These are phyloP conservation scores for Escallonia rubra DNA, from an alignment of 129 eudicot species.

Conservation along the genomic window DNA sequence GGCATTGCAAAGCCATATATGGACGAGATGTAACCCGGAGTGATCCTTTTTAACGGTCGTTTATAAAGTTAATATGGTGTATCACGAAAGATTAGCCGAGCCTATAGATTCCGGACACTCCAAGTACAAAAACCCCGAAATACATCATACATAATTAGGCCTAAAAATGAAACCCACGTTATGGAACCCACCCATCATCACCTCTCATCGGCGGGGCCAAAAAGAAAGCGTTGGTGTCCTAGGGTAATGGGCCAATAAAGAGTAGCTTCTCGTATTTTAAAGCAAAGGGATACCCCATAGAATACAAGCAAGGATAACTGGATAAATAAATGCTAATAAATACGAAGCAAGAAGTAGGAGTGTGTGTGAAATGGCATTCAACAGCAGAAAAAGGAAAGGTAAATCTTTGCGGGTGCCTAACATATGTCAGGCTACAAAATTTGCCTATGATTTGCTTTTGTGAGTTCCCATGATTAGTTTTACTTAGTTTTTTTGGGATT, in stretches of 20 bases:
- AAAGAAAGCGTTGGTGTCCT: background rate
- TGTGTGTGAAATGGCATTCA: background rate
- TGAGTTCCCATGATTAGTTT: slow-evolving; percentile 24
- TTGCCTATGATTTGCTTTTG: slow-evolving; percentile 17
- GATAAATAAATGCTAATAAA: background rate
- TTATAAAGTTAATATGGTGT: too few relatives aligned
- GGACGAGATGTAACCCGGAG: too few relatives aligned
- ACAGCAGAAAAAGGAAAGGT: slow-evolving; percentile 8
- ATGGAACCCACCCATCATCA: background rate
- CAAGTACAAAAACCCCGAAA: too few relatives aligned
- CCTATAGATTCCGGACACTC: too few relatives aligned
- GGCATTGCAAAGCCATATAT: too few relatives aligned
- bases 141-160: background rate
- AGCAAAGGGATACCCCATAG: too few relatives aligned
- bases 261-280: background rate
- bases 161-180: background rate
- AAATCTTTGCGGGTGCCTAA: background rate
- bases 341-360: background rate
- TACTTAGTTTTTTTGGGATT: slow-evolving; percentile 14
- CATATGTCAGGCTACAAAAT: slow-evolving; percentile 13
- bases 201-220: background rate
- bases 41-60: too few relatives aligned
- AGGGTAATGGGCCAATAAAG: background rate
- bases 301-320: too few relatives aligned
- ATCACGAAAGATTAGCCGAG: too few relatives aligned